A percentile compares a stretch with the other conserved stretches of the same genome.
These are phyloP conservation scores for Draba incana DNA, from an alignment of 345 rosid species.

Conservation along the genomic window DNA sequence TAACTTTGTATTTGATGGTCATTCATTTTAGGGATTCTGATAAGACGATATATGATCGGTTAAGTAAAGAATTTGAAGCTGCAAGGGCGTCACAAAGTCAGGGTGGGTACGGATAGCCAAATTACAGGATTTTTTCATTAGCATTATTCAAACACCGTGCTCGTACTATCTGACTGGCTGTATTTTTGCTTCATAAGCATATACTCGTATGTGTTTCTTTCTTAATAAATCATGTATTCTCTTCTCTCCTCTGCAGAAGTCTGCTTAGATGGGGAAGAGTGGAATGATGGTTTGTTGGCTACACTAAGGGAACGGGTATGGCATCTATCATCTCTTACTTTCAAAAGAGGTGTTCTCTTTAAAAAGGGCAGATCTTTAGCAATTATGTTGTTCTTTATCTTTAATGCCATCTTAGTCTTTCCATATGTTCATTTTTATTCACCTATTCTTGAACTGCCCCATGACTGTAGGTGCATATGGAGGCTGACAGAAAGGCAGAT, in stretches of 20 bases:
- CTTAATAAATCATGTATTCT: constrained; percentile 11
- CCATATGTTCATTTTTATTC: constrained; percentile 6
- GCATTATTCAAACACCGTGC: constrained; percentile 7
- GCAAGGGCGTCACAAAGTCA: constrained; percentile 78
- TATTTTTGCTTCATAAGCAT: constrained; percentile 11
- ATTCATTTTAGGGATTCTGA: constrained; percentile 75
- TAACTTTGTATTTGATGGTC: constrained; percentile 23
- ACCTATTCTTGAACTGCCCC: constrained; percentile 19
- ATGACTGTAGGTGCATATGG: constrained; percentile 84
- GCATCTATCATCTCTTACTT: constrained; percentile 22
- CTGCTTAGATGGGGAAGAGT: constrained; percentile 75
- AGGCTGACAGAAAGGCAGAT: constrained; percentile 77
- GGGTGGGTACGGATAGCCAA: constrained; percentile 50
- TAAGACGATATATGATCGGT: constrained; percentile 80
- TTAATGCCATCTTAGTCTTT: not conserved
- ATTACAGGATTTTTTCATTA: constrained; percentile 13
- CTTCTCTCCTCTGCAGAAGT: constrained; percentile 57
- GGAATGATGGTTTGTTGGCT: constrained; percentile 95
- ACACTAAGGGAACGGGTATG: constrained; percentile 92
- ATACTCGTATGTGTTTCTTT: constrained; percentile 9
- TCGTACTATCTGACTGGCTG: not conserved
- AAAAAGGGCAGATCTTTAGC: constrained; percentile 18
- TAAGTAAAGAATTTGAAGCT: constrained; percentile 87
- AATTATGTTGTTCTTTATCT: not conserved
- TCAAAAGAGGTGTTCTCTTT: constrained; percentile 9